Conservation (phyloP, 495 filamentous ascomycete genomes). For the Antarctomyces pellizariae region DNA sequence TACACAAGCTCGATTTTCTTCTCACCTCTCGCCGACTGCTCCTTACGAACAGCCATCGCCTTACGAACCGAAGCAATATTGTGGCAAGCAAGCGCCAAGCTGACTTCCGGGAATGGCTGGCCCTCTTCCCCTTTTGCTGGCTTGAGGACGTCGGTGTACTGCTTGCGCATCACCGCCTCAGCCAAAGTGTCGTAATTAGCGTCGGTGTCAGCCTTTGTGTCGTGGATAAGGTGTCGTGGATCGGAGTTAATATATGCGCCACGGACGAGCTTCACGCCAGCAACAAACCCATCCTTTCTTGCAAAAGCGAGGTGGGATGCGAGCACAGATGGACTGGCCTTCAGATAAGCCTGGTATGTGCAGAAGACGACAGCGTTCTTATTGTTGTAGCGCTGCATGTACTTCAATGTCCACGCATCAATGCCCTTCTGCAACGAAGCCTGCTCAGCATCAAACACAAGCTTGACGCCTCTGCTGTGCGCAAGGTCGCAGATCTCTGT, state of each 20-base stretch:
- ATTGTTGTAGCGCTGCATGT: slow-evolving; percentile 59
- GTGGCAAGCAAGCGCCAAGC: slow-evolving; percentile 73
- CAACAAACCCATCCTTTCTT: slow-evolving; percentile 40
- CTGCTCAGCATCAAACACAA: slow-evolving; percentile 88
- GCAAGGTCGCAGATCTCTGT: slow-evolving; percentile 57
- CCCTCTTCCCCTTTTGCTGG: slow-evolving; percentile 13
- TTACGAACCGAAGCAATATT: slow-evolving; percentile 61
- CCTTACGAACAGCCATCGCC: slow-evolving; percentile 34
- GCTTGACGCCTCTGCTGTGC: slow-evolving; percentile 36
- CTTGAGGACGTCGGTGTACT: slow-evolving; percentile 27
- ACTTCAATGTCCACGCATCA: slow-evolving; percentile 59
- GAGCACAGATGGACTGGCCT: slow-evolving; percentile 39
- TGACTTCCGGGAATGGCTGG: slow-evolving; percentile 33
- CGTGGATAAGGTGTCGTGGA: slow-evolving; percentile 53
- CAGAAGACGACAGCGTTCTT: slow-evolving; percentile 54
- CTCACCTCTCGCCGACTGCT: slow-evolving; percentile 22
- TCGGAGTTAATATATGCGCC: slow-evolving; percentile 76
- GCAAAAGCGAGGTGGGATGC: slow-evolving; percentile 43
- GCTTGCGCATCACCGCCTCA: slow-evolving; percentile 22
- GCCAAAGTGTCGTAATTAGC: slow-evolving; percentile 36
- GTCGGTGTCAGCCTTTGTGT: slow-evolving; percentile 66
- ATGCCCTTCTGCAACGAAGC: slow-evolving; percentile 59
- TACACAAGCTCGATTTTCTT: slow-evolving; percentile 40
- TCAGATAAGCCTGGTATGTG: slow-evolving; percentile 73
- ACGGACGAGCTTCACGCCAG: slow-evolving; percentile 80